phyloP scores from a whole-genome alignment of 257 asterid species.

The Linaria vulgaris region DNA sequence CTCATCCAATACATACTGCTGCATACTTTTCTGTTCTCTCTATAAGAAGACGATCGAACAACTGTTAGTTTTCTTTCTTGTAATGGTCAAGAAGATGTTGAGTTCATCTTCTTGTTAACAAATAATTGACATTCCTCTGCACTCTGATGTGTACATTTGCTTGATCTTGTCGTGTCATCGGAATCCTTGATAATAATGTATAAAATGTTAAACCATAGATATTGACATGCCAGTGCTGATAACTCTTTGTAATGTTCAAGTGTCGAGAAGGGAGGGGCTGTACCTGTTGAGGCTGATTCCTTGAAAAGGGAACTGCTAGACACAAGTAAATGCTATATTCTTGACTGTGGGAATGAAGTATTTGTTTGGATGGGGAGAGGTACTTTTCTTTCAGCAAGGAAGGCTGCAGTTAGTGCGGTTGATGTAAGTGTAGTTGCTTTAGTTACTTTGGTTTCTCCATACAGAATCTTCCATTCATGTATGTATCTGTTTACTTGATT shows the following conservation, averaged over 20 bases:
- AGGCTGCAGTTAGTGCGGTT: conserved; percentile 66
- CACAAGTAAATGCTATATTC: conserved; percentile 63
- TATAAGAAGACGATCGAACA: neutral
- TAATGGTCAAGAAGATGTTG: conserved; percentile 3
- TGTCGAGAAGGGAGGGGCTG: conserved; percentile 63
- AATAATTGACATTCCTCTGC: neutral
- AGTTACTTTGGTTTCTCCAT: conserved; percentile 22
- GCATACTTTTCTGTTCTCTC: conserved; percentile 7
- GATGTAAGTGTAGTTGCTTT: conserved; percentile 62
- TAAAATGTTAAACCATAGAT: conserved; percentile 18
- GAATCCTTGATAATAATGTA: conserved; percentile 19
- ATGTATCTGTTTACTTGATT: conserved; percentile 25
- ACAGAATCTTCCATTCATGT: conserved; percentile 2
- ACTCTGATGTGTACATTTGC: neutral
- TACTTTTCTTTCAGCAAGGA: conserved; percentile 64
- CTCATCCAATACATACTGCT: conserved; percentile 1
- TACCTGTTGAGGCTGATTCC: conserved; percentile 59
- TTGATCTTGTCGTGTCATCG: conserved; percentile 8
- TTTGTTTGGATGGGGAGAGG: conserved; percentile 79
- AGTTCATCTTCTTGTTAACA: neutral
- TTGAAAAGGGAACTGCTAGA: conserved; percentile 55
- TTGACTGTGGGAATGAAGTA: conserved; percentile 62
- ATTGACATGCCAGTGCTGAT: conserved; percentile 25
- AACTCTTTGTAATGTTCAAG: conserved; percentile 35
- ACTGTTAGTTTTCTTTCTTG: conserved; percentile 4